Percentiles rank a stretch among this genome's conserved stretches.
Conservation (phyloP, 441 rosid species). For the Kokia cookei region DNA sequence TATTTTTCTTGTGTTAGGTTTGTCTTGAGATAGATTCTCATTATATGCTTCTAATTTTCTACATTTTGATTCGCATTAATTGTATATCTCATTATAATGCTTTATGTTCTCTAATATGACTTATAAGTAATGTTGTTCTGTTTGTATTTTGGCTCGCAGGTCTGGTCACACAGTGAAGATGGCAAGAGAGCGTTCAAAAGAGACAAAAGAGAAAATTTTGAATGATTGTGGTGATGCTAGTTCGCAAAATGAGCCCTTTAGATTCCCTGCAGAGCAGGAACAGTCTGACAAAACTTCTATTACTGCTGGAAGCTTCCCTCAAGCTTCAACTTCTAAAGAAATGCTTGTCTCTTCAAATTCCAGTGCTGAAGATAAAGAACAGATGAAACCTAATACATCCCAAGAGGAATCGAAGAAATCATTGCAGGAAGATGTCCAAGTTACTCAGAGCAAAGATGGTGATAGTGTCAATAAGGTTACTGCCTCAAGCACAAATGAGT, state of each 20-base stretch:
- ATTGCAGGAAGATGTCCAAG: slow-evolving; percentile 36
- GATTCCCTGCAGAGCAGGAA: slow-evolving; percentile 86
- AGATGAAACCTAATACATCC: slow-evolving; percentile 27
- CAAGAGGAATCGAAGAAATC: slow-evolving; percentile 49
- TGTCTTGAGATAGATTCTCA: slow-evolving; percentile 27
- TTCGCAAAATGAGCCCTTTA: slow-evolving; percentile 75
- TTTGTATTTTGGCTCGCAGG: slow-evolving; percentile 44
- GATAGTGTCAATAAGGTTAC: slow-evolving; percentile 47
- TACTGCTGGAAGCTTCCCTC: slow-evolving; percentile 92
- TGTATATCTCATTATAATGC: slow-evolving; percentile 6
- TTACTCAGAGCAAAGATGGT: slow-evolving; percentile 39
- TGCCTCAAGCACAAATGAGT: slow-evolving; percentile 56
- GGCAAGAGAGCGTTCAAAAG: slow-evolving; percentile 75
- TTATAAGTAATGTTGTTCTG: not conserved
- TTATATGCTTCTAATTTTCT: slow-evolving; percentile 1
- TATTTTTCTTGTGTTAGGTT: slow-evolving; percentile 98
- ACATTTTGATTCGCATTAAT: not conserved
- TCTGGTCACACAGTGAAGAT: slow-evolving; percentile 87
- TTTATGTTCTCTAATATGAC: slow-evolving; percentile 12
- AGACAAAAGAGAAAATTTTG: slow-evolving; percentile 75
- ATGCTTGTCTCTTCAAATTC: slow-evolving; percentile 37
- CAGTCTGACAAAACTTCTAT: slow-evolving; percentile 81
- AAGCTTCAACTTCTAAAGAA: slow-evolving; percentile 87
- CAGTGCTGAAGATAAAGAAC: slow-evolving; percentile 45
- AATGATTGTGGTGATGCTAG: slow-evolving; percentile 73